A percentile compares a stretch with the other conserved stretches of the same genome.
phyloP scores from a whole-genome alignment of 345 rosid genomes.

The Orychophragmus violaceus region DNA sequence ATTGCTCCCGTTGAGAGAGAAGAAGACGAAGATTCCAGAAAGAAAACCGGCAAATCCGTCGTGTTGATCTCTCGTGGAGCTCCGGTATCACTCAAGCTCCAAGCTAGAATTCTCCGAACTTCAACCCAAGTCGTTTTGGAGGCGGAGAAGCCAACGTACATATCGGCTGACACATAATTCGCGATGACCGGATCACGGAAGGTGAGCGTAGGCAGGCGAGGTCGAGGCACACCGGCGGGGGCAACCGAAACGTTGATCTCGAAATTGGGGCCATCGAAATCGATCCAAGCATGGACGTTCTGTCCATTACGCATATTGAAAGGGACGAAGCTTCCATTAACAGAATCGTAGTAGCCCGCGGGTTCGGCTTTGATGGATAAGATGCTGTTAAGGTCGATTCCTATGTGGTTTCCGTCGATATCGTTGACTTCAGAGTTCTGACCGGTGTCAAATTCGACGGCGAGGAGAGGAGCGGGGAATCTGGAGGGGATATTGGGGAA shows the following conservation, averaged over 20 bases:
- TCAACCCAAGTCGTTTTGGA: conserved; percentile 69
- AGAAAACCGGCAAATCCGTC: conserved; percentile 53
- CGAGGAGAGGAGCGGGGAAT: conserved; percentile 55
- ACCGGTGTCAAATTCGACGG: conserved; percentile 76
- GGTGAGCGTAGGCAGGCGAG: conserved; percentile 49
- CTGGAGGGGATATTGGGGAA: conserved; percentile 41
- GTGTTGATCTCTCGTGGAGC: conserved; percentile 55
- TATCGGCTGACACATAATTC: conserved; percentile 64
- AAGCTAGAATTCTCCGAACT: conserved; percentile 64
- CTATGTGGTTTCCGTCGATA: conserved; percentile 62
- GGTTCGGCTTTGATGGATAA: conserved; percentile 30
- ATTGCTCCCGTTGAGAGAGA: conserved; percentile 55
- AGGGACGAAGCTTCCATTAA: conserved; percentile 42
- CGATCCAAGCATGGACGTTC: conserved; percentile 83
- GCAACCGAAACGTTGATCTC: conserved; percentile 73
- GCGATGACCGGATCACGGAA: conserved; percentile 56
- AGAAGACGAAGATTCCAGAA: conserved; percentile 33
- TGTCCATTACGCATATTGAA: conserved; percentile 61
- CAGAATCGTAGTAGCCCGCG: conserved; percentile 59
- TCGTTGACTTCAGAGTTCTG: conserved; percentile 57
- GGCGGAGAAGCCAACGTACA: conserved; percentile 80
- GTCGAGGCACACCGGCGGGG: conserved; percentile 59
- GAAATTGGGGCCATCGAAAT: conserved; percentile 53
- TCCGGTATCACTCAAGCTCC: conserved; percentile 81
- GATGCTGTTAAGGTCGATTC: conserved; percentile 61